Conservation (phyloP, 2,329 filamentous ascomycete species). For the Samsoniella hepiali region DNA sequence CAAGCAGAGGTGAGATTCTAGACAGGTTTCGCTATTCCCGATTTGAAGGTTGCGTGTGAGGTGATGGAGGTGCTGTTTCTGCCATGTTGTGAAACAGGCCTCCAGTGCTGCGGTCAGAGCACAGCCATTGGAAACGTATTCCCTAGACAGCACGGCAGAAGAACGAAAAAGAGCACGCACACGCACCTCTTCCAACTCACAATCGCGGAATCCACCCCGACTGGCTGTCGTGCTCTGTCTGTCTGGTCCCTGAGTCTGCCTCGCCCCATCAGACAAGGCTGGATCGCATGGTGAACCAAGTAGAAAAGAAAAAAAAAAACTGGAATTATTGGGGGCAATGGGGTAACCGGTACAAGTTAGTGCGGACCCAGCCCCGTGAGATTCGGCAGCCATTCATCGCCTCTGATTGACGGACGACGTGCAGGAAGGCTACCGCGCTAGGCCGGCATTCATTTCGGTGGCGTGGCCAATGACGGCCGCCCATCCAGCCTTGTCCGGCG, state of each 20-base stretch:
- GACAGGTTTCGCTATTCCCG: background rate
- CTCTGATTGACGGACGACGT: background rate
- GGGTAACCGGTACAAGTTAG: background rate
- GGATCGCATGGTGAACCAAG: background rate
- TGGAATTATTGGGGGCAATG: background rate
- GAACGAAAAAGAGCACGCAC: background rate
- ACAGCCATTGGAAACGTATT: no score
- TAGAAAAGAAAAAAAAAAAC: background rate
- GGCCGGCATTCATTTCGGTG: conserved; percentile 11
- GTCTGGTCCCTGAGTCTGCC: conserved; percentile 7
- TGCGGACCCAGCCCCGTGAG: background rate
- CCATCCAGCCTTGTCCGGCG: conserved; percentile 8
- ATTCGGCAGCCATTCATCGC: background rate
- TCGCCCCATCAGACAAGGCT: conserved; percentile 6
- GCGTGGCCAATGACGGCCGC: conserved; percentile 8
- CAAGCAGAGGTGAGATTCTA: background rate
- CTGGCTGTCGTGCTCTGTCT: background rate
- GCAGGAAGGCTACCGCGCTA: conserved; percentile 16
- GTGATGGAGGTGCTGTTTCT: no score
- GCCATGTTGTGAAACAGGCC: no score
- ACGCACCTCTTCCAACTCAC: no score
- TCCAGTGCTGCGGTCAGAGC: no score
- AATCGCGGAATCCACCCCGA: background rate
- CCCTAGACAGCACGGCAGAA: background rate
- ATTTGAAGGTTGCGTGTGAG: no score